Percentiles rank a stretch among this genome's conserved stretches.
These are phyloP conservation scores for Gossypium stocksii DNA, from an alignment of 345 rosid genomes.

Conservation along the genomic window DNA sequence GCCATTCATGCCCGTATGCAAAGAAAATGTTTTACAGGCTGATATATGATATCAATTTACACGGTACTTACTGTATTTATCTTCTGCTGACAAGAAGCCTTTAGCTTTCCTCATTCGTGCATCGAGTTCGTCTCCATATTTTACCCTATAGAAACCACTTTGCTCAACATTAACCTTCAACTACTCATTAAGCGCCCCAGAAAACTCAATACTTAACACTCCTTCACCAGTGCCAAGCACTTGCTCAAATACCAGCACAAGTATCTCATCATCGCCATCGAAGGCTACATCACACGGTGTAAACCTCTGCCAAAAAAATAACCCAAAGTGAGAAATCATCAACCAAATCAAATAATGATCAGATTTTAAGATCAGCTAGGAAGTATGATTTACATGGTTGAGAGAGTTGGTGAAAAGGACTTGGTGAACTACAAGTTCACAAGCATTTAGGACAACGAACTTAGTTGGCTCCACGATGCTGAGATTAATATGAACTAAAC, in stretches of 20 bases:
- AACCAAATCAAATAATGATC: neutral
- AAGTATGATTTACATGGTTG: slow-evolving; percentile 21
- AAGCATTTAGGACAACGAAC: slow-evolving; percentile 38
- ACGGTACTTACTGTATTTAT: slow-evolving; percentile 58
- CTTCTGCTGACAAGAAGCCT: slow-evolving; percentile 48
- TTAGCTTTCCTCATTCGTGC: slow-evolving; percentile 65
- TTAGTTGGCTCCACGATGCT: slow-evolving; percentile 26
- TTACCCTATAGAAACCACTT: slow-evolving; percentile 89
- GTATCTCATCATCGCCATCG: slow-evolving; percentile 38
- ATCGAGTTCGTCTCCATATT: slow-evolving; percentile 69
- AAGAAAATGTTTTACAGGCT: neutral
- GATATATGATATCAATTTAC: neutral
- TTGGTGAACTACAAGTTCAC: slow-evolving; percentile 27
- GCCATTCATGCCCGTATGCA: neutral
- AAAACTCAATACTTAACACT: slow-evolving; percentile 25
- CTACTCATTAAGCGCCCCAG: slow-evolving; percentile 34
- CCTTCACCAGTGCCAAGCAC: slow-evolving; percentile 32
- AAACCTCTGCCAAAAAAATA: no score
- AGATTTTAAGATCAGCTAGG: neutral
- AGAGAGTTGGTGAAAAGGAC: slow-evolving; percentile 29
- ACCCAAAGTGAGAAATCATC: no score
- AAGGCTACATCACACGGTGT: slow-evolving; percentile 3
- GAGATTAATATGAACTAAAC: slow-evolving; percentile 20
- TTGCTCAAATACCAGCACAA: slow-evolving; percentile 36
- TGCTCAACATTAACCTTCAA: slow-evolving; percentile 63